phyloP scores from a whole-genome alignment of 805 yeast species.

The Candida palmyrensis region DNA sequence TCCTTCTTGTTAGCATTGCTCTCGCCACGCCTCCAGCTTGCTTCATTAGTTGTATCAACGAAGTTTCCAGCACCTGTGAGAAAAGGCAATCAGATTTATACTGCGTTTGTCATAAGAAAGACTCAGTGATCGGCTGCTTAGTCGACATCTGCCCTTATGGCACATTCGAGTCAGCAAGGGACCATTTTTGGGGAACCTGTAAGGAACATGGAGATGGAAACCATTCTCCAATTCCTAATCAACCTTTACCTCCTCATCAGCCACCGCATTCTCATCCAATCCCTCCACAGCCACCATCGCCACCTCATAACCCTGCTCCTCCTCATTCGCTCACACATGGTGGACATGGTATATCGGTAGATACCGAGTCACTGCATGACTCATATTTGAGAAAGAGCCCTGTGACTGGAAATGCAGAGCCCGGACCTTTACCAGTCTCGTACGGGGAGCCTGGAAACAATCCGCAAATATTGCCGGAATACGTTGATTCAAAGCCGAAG shows the following conservation, averaged over 20 bases:
- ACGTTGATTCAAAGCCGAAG: no score
- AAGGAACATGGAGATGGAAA: constrained; percentile 30
- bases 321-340: no score
- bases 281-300: no score
- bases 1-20: constrained; percentile 5
- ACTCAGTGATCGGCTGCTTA: constrained; percentile 38
- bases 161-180: constrained; percentile 38
- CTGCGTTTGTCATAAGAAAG: constrained; percentile 35
- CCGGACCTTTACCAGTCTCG: no score
- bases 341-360: no score
- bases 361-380: no score
- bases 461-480: no score
- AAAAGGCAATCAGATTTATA: constrained; percentile 27
- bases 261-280: constrained; percentile 3
- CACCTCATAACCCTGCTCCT: no score
- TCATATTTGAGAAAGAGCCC: no score
- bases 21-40: constrained; percentile 49
- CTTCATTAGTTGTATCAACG: constrained; percentile 38
- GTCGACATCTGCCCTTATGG: constrained; percentile 43
- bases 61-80: constrained; percentile 30
- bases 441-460: no score
- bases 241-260: constrained; percentile 4
- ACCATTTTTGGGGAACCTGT: constrained; percentile 47
- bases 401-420: no score
- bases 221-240: no score